Evolutionary conservation across 2,329 filamentous ascomycete species (phyloP).

Genomic region (Ophiostoma pallidulum): DNA sequence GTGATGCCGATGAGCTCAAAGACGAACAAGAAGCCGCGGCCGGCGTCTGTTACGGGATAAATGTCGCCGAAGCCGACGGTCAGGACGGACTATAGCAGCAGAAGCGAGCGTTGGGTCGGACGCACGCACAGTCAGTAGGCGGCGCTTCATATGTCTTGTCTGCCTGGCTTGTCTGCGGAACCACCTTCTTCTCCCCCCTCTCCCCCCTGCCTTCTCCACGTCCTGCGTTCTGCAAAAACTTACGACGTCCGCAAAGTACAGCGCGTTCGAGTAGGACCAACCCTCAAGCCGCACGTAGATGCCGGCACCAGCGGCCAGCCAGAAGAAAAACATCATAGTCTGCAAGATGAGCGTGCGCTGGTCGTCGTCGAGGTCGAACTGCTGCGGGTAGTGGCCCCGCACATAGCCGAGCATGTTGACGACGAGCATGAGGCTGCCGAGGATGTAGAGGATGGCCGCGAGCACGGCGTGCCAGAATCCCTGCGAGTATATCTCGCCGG

Average conservation of each 20-base stretch:
- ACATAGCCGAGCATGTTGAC: slow-evolving; percentile 63
- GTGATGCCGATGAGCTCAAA: slow-evolving; percentile 61
- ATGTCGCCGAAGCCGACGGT: slow-evolving; percentile 56
- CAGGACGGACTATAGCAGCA: slow-evolving; percentile 40
- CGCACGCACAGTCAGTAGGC: no score
- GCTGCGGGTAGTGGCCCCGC: slow-evolving; percentile 57
- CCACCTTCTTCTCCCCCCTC: no score
- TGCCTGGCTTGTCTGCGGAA: no score
- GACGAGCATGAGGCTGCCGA: slow-evolving; percentile 54
- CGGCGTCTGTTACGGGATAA: slow-evolving; percentile 40
- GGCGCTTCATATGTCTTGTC: no score
- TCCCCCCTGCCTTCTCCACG: no score
- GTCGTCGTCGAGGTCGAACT: slow-evolving; percentile 55
- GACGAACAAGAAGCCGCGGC: slow-evolving; percentile 53
- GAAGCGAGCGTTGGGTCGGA: no score
- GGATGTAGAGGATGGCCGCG: slow-evolving; percentile 51
- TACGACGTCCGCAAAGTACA: slow-evolving; percentile 52
- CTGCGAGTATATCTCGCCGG: slow-evolving; percentile 49
- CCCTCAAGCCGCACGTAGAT: slow-evolving; percentile 50
- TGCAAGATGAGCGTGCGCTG: slow-evolving; percentile 62
- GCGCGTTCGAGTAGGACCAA: slow-evolving; percentile 50
- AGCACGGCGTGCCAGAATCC: slow-evolving; percentile 62
- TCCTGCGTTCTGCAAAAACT: neutral
- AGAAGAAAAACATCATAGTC: slow-evolving; percentile 61
- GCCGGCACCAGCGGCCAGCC: slow-evolving; percentile 55